phyloP scores from a whole-genome alignment of 176 grass and related monocot genomes.

The Zea luxurians region DNA sequence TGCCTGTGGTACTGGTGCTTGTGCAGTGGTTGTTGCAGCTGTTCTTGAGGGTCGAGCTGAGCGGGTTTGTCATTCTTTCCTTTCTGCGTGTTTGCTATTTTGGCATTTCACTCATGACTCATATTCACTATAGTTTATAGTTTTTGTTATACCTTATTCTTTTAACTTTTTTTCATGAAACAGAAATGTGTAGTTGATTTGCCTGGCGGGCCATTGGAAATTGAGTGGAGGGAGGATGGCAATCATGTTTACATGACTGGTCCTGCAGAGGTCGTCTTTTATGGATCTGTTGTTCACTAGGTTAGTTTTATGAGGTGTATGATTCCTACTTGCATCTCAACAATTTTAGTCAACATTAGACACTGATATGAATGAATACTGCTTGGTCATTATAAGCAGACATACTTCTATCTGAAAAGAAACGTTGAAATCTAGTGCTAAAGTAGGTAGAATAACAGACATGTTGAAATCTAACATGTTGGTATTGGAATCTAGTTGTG shows the following conservation, averaged over 20 bases:
- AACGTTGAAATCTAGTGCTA: background rate
- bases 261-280: constrained; percentile 86
- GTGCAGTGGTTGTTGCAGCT: constrained; percentile 92
- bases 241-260: constrained; percentile 97
- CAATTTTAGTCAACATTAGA: constrained; percentile 5
- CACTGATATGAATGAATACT: background rate
- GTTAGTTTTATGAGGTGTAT: constrained; percentile 35
- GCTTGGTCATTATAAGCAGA: background rate
- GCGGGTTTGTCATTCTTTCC: constrained; percentile 48
- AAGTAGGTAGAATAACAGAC: background rate
- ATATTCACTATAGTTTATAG: background rate
- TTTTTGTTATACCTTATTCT: background rate
- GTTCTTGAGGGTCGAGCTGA: constrained; percentile 79
- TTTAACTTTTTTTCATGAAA: background rate
- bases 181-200: constrained; percentile 91
- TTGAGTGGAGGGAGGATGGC: constrained; percentile 87
- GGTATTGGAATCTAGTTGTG: background rate
- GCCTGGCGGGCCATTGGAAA: constrained; percentile 92
- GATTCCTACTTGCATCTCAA: constrained; percentile 14
- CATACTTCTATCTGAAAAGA: background rate
- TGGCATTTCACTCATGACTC: background rate
- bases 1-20: constrained; percentile 96
- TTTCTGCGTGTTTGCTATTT: constrained; percentile 2
- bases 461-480: background rate
- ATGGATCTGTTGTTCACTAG: constrained; percentile 59